These are phyloP conservation scores for Botryotinia globosa DNA, from an alignment of 2,329 filamentous ascomycete species.

Conservation along the genomic window DNA sequence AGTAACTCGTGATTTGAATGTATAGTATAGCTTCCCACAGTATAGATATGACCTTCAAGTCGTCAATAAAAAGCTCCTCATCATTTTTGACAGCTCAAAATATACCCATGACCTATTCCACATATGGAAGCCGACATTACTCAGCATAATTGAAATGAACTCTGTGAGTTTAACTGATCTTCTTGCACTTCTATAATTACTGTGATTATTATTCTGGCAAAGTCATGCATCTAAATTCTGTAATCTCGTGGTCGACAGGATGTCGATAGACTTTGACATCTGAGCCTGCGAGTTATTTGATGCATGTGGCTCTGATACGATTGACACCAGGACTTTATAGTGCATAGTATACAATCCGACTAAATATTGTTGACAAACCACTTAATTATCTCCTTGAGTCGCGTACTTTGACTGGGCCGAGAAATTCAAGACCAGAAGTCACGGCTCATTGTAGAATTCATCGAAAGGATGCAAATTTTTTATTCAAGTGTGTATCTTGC, in stretches of 20 bases:
- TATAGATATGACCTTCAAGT: not conserved
- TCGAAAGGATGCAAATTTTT: no score
- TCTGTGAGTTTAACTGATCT: rapidly evolving
- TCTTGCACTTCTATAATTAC: no score
- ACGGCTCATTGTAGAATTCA: no score
- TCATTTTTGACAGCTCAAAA: not conserved
- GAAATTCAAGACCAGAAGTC: no score
- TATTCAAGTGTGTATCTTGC: not conserved
- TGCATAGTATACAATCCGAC: not conserved
- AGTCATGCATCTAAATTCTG: no score
- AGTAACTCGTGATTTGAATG: not conserved
- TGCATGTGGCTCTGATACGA: not conserved
- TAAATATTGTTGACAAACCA: rapidly evolving
- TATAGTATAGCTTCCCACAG: not conserved
- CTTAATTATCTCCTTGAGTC: not conserved
- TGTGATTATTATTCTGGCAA: no score
- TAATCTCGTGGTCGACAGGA: rapidly evolving
- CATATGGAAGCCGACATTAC: no score
- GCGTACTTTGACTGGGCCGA: not conserved
- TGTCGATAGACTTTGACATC: rapidly evolving
- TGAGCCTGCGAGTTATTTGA: no score
- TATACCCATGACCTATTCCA: not conserved
- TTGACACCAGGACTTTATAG: rapidly evolving
- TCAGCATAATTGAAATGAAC: no score
- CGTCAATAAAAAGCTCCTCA: not conserved